Conservation (phyloP, 805 yeast species). For the Candida ipomoeae region DNA sequence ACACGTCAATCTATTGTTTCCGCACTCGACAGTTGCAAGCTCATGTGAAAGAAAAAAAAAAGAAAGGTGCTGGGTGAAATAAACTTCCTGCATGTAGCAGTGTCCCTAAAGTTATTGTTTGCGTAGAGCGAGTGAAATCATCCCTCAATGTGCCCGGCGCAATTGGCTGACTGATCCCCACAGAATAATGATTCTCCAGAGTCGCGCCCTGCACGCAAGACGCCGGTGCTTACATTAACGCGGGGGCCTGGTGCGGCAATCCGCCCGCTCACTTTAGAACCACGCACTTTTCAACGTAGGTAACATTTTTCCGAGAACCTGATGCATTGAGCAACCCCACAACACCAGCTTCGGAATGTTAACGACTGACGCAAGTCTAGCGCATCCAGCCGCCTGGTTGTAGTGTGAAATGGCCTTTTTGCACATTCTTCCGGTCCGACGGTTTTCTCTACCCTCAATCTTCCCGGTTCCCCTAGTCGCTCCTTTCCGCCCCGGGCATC, state of each 20-base stretch:
- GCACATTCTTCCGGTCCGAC: neutral
- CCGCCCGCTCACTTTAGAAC: neutral
- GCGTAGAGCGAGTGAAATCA: neutral
- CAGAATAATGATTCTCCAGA: neutral
- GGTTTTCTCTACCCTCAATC: neutral
- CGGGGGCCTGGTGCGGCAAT: slow-evolving; percentile 1
- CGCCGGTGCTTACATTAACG: neutral
- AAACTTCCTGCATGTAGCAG: neutral
- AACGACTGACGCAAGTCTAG: neutral
- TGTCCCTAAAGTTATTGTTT: neutral
- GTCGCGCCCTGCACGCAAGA: neutral
- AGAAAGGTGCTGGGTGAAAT: neutral
- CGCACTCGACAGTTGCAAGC: neutral
- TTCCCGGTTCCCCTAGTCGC: neutral
- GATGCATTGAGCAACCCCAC: neutral
- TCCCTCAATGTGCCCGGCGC: neutral
- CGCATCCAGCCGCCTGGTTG: neutral
- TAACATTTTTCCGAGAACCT: neutral
- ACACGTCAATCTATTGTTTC: no score
- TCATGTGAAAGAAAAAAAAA: neutral
- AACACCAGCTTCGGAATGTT: neutral
- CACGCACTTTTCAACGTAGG: neutral
- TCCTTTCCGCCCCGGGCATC: neutral
- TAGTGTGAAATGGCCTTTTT: neutral
- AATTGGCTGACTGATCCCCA: slow-evolving; percentile 2